Conservation (phyloP, 495 filamentous ascomycete genomes). For the Penicillium robsamsonii region DNA sequence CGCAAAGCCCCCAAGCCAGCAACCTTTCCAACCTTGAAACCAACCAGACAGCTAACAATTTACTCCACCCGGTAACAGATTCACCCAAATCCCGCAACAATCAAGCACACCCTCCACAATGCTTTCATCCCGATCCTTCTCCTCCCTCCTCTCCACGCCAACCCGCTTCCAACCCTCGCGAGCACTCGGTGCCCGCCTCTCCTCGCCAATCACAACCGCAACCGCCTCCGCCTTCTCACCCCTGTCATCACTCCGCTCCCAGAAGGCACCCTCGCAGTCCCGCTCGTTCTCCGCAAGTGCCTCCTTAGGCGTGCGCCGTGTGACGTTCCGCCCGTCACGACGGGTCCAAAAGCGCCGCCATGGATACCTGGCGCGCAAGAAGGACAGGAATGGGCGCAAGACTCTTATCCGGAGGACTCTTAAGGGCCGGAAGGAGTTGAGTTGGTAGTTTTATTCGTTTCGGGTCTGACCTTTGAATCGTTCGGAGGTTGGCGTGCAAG, state of each 20-base stretch:
- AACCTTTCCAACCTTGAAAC: not conserved
- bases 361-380: constrained; percentile 62
- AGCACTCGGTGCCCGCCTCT: constrained; percentile 22
- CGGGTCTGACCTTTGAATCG: not conserved
- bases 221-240: constrained; percentile 21
- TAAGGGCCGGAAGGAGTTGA: constrained; percentile 63
- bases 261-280: constrained; percentile 26
- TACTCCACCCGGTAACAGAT: constrained; percentile 2
- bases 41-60: constrained; percentile 6
- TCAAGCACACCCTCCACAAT: constrained; percentile 13
- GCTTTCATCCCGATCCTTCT: constrained; percentile 26
- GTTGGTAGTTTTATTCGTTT: constrained; percentile 38
- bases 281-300: constrained; percentile 45
- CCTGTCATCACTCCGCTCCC: constrained; percentile 27
- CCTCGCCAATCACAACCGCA: constrained; percentile 17
- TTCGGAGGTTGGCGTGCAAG: not conserved
- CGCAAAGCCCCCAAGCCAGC: constrained; percentile 9
- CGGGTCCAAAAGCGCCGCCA: constrained; percentile 68
- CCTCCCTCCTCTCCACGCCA: constrained; percentile 33
- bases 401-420: constrained; percentile 55
- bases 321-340: constrained; percentile 66
- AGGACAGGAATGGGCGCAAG: constrained; percentile 54
- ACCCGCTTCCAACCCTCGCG: constrained; percentile 27
- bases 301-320: constrained; percentile 51
- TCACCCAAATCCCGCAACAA: constrained; percentile 24